Base-by-base conservation (phyloP, 1,284 basidiomycete genomes). In the Phylloboletellus chloephorus region DNA sequence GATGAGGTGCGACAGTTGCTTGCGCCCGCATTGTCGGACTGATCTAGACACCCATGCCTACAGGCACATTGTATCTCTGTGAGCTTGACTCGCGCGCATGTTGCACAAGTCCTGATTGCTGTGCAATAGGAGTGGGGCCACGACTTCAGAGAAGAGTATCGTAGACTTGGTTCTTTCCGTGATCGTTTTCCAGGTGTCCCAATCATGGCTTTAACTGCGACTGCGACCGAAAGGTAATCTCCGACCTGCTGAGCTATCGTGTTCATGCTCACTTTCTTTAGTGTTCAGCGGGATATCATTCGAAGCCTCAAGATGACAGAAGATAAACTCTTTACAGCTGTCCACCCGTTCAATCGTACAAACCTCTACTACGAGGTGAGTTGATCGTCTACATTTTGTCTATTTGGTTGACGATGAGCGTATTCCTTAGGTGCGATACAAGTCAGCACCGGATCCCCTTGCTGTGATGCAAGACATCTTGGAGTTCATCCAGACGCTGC, bases 51-150 rank as follows among this genome's bases (percentile, higher is more conserved):
- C 23, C 4, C n/a, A n/a, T n/a, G n/a, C 28, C 12, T 25, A 3
- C 41, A 87, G 81, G 88, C 87, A 0, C 88, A 91, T 59, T 90
- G 88, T 48, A 88, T 92, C 42, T 86, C 84, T n/a, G 82, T 85
- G 50, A 53, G 72, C 53, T 22, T 7, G 15, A 24, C 12, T 0
- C 28, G 3, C 1, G 4, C 10, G 6, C 5, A 10, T 32, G 16
- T 20, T 4, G 3, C 17, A 19, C 1, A 2, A 19, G 7, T 15
- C 13, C 12, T 11, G 22, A 38, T 41, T 8, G 43, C 28, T 5
- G 25, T n/a, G 43, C 9, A 16, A 17, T 49, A 87, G 83, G 88
- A 89, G 70, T 91, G 88, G 88, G 88, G 88, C 0, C 82, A 84
- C 36, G 78, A 85, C 41, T 90, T 92, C 54, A 74, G 88, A 22